Evolutionary conservation across 345 rosid species (phyloP).

Genomic region (Linum lewisii): DNA sequence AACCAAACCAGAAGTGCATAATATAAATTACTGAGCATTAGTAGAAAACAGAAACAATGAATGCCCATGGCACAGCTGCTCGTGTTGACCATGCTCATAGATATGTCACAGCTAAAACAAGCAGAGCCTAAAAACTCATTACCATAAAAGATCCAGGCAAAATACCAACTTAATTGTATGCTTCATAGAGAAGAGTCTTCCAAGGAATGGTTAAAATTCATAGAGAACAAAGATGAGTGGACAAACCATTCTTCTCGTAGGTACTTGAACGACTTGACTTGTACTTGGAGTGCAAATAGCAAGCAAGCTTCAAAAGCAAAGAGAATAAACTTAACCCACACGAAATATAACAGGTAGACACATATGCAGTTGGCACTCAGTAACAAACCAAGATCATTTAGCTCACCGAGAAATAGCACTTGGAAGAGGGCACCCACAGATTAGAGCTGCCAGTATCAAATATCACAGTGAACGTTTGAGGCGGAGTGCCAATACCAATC

Average conservation of each 20-base stretch:
- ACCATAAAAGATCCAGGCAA: too few species aligned
- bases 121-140: too few species aligned
- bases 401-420: conserved; percentile 80
- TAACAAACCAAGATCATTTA: neutral
- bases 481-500: conserved; percentile 78
- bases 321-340: neutral
- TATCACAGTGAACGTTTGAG: conserved; percentile 83
- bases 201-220: too few species aligned
- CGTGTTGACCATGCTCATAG: too few species aligned
- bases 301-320: conserved; percentile 48
- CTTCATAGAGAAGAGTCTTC: too few species aligned
- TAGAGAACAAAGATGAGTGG: conserved; percentile 13
- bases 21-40: neutral
- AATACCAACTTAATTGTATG: too few species aligned
- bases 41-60: neutral
- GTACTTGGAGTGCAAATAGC: conserved; percentile 75
- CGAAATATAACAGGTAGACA: neutral
- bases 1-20: too few species aligned
- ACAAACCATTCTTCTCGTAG: conserved; percentile 59
- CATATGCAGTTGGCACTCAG: neutral
- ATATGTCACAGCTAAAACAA: too few species aligned
- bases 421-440: conserved; percentile 89
- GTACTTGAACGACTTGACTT: conserved; percentile 64
- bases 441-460: conserved; percentile 96
- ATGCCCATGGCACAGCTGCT: neutral